Evolutionary conservation across 2,329 filamentous ascomycete species (phyloP).

Genomic region (Geosmithia morbida): DNA sequence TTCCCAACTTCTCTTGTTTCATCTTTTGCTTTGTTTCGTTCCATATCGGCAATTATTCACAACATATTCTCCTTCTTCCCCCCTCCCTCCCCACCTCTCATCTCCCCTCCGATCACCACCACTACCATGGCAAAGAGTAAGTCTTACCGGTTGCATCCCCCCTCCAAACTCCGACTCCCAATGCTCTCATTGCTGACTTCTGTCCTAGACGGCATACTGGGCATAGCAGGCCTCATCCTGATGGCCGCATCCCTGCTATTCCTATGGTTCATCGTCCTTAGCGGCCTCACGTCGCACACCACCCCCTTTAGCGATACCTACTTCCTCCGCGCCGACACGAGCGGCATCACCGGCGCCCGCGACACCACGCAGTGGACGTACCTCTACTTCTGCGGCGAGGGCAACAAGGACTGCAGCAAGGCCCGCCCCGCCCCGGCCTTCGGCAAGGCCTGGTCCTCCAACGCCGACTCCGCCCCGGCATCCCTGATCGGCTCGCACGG

Average conservation of each 20-base stretch:
- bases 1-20: no score
- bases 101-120: neutral
- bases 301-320: slow-evolving; percentile 59
- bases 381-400: slow-evolving; percentile 64
- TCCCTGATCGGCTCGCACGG: slow-evolving; percentile 36
- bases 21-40: neutral
- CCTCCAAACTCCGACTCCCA: neutral
- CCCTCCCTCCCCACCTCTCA: neutral
- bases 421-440: slow-evolving; percentile 51
- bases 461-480: slow-evolving; percentile 26
- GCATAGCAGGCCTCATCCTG: slow-evolving; percentile 29
- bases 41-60: neutral
- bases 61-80: neutral
- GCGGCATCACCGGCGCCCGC: slow-evolving; percentile 54
- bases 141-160: neutral
- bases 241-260: slow-evolving; percentile 35
- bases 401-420: slow-evolving; percentile 48
- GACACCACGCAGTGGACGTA: slow-evolving; percentile 72
- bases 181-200: neutral
- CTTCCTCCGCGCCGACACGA: slow-evolving; percentile 72
- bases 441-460: slow-evolving; percentile 52
- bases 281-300: slow-evolving; percentile 31
- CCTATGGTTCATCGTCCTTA: slow-evolving; percentile 45
- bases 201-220: slow-evolving; percentile 22
- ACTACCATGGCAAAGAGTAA: slow-evolving; percentile 1